phyloP scores from a whole-genome alignment of 305 asterid species.

The Lippia alba region DNA sequence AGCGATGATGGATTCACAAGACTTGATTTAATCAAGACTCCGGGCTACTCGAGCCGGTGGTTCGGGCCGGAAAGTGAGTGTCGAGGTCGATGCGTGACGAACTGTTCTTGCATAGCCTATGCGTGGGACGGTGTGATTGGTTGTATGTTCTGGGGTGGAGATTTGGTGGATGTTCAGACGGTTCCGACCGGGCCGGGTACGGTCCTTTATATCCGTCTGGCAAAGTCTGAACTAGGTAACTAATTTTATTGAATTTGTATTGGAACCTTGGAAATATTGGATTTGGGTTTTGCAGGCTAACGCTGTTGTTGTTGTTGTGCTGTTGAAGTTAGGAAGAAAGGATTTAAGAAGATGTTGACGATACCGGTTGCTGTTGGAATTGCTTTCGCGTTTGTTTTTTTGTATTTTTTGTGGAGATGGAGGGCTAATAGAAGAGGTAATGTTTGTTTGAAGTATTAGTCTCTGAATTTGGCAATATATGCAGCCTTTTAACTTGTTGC shows the following conservation, averaged over 20 bases:
- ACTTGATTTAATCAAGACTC: slow-evolving; percentile 37
- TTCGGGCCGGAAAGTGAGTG: slow-evolving; percentile 36
- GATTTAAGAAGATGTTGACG: slow-evolving; percentile 13
- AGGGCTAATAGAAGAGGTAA: slow-evolving; percentile 12
- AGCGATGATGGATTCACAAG: slow-evolving; percentile 1
- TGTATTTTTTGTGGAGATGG: slow-evolving; percentile 27
- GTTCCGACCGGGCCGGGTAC: slow-evolving; percentile 36
- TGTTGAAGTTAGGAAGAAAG: slow-evolving; percentile 40
- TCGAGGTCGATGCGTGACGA: slow-evolving; percentile 37
- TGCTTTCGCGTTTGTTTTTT: background rate
- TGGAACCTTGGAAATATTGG: no score
- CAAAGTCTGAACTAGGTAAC: slow-evolving; percentile 21
- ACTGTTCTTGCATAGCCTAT: slow-evolving; percentile 57
- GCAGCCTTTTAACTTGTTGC: background rate
- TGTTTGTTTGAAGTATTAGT: background rate
- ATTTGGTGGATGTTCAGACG: slow-evolving; percentile 40
- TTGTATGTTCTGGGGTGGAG: slow-evolving; percentile 50
- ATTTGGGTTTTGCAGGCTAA: no score
- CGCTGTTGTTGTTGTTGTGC: slow-evolving; percentile 5
- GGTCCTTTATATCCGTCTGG: slow-evolving; percentile 28
- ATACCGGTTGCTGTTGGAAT: background rate
- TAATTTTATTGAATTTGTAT: background rate
- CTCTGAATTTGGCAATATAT: background rate
- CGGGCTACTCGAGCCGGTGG: slow-evolving; percentile 42
- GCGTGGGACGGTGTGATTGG: slow-evolving; percentile 38